These are phyloP conservation scores for Botrytis paeoniae DNA, from an alignment of 2,329 filamentous ascomycete species.

Conservation along the genomic window DNA sequence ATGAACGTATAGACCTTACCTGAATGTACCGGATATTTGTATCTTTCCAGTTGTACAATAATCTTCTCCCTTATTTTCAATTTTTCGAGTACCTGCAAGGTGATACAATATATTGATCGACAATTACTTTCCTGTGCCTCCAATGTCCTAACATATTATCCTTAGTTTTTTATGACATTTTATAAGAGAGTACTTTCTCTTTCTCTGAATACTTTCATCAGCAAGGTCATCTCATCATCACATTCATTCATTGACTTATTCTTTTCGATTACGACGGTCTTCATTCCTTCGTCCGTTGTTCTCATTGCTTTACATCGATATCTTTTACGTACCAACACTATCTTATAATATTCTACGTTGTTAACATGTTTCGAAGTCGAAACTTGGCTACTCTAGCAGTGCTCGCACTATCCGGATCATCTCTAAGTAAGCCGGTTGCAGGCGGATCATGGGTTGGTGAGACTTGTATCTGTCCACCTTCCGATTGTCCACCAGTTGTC, in stretches of 20 bases:
- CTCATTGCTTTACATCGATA: background rate
- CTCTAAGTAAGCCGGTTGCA: slow-evolving; percentile 20
- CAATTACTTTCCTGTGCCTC: background rate
- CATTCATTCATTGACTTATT: background rate
- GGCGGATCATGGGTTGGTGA: slow-evolving; percentile 10
- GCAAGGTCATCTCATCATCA: slow-evolving; percentile 2
- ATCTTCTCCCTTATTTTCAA: background rate
- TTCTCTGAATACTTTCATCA: background rate
- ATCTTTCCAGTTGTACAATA: background rate
- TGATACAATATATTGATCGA: slow-evolving; percentile 18
- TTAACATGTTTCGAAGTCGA: slow-evolving; percentile 17
- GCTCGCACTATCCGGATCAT: slow-evolving; percentile 15
- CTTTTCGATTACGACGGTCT: slow-evolving; percentile 9
- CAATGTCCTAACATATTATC: background rate
- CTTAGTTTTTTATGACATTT: background rate
- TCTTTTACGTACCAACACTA: background rate
- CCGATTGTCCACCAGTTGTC: background rate
- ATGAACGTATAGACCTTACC: background rate
- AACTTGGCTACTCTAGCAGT: slow-evolving; percentile 9
- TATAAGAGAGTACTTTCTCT: background rate
- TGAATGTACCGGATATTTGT: background rate
- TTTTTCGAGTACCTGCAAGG: slow-evolving; percentile 20
- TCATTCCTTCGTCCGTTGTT: slow-evolving; percentile 17
- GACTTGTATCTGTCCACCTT: slow-evolving; percentile 7
- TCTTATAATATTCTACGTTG: background rate